A percentile compares a stretch with the other conserved stretches of the same genome.
phyloP scores from a whole-genome alignment of 108 stramenopile genomes.

The Schizochytrium sp. region DNA sequence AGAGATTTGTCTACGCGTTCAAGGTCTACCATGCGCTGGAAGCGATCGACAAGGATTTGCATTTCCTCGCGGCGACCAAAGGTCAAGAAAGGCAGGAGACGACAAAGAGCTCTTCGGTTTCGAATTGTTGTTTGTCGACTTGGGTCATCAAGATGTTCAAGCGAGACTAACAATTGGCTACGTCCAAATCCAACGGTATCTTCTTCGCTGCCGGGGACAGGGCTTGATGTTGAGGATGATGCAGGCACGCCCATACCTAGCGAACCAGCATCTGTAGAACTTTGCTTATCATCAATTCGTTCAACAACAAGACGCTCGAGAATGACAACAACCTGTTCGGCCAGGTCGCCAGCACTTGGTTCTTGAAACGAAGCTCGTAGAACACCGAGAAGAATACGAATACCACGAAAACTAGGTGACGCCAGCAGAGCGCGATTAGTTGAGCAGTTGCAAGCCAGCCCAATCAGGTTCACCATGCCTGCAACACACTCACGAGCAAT shows the following conservation, averaged over 20 bases:
- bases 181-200: neutral
- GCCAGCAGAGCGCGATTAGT: neutral
- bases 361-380: conserved; percentile 35
- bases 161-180: conserved; percentile 28
- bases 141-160: conserved; percentile 43
- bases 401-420: neutral
- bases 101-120: neutral
- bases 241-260: too few relatives aligned
- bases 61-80: conserved; percentile 46
- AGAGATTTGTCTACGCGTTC: neutral
- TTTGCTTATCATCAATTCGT: neutral
- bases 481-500: neutral
- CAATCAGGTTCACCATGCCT: neutral
- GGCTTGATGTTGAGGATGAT: neutral
- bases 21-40: conserved; percentile 37
- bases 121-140: neutral
- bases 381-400: neutral
- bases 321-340: conserved; percentile 22
- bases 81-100: conserved; percentile 46
- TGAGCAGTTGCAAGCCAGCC: conserved; percentile 22
- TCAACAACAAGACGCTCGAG: conserved; percentile 41
- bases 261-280: too few relatives aligned
- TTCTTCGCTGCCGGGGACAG: neutral
- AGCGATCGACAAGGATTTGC: conserved; percentile 1
- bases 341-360: neutral